Evolutionary conservation across 2,329 filamentous ascomycete genomes (phyloP).

Genomic region (Epicoccum nigrum): DNA sequence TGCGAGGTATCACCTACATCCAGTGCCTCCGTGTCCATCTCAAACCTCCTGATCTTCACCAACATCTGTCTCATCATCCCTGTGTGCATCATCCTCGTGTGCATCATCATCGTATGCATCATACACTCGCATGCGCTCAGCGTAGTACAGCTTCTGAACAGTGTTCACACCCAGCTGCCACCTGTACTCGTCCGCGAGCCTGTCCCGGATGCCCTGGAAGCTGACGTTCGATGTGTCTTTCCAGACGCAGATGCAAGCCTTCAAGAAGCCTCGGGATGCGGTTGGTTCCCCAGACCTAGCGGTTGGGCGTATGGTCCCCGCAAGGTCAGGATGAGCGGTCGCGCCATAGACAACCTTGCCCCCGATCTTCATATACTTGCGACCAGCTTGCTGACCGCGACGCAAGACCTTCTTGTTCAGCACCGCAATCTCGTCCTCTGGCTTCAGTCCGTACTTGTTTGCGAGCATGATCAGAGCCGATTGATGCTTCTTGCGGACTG

Average conservation of each 20-base stretch:
- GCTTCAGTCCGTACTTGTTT: slow-evolving; percentile 17
- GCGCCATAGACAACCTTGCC: not conserved
- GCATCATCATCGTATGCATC: not conserved
- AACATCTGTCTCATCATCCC: not conserved
- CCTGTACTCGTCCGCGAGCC: slow-evolving; percentile 13
- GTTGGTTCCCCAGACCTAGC: not conserved
- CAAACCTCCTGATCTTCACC: not conserved
- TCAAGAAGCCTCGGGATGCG: slow-evolving; percentile 9
- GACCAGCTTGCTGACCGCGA: slow-evolving; percentile 15
- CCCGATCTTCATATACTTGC: slow-evolving; percentile 7
- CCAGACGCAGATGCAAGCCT: slow-evolving; percentile 26
- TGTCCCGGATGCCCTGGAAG: slow-evolving; percentile 21
- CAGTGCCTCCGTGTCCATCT: no score
- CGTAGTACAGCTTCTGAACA: slow-evolving; percentile 21
- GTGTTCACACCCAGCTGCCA: slow-evolving; percentile 23
- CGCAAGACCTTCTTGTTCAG: slow-evolving; percentile 9
- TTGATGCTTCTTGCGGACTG: slow-evolving; percentile 21
- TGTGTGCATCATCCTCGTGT: not conserved
- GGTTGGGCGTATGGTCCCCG: not conserved
- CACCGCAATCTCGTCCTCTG: slow-evolving; percentile 4
- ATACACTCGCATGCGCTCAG: slow-evolving; percentile 15
- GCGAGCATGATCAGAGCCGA: slow-evolving; percentile 1
- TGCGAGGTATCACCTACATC: no score
- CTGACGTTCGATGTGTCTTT: slow-evolving; percentile 13
- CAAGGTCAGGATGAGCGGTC: not conserved